Evolutionary conservation across 441 rosid genomes (phyloP), one percentile per base, ranked within the genome.

Genomic region (Dalechampia spathulata): DNA sequence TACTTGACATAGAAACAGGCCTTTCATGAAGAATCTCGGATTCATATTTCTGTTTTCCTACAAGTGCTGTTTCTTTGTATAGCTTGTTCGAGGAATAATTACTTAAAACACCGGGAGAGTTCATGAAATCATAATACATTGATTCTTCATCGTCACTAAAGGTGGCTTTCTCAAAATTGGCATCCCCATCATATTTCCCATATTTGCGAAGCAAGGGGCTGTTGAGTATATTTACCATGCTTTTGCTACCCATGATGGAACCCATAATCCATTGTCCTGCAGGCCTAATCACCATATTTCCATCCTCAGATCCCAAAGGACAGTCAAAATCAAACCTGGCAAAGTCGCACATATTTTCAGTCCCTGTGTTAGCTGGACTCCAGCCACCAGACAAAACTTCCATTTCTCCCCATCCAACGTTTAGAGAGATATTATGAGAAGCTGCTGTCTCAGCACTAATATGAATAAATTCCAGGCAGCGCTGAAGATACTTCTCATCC

Each of bases 401-500:
- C 76, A 63, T 60, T 54, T 70, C 64, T 36, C 60, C 72, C 26
- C 78, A 61, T 28, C 68, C 73, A 37, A 58, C 67, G 64, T 78
- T 72, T 66, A 81, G 55, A 34, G 85, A 78, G 46, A 75, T 63
- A 46, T 70, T 60, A 49, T 70, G 69, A 14, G 79, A 64, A 12
- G 75, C 72, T 38, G 78, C 68, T 68, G 78, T 80, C 25, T 76
- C 75, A 37, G 85, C 81, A 41, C 73, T 77, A 27, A 67, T 47
- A 47, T 73, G 78, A 50, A 87, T 81, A 64, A 69, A 44, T 43
- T 91, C 86, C 11, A 84, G 80, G 72, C 98, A 86, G 20, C 71
- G 66, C 7, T 74, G 86, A 5, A 86, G 83, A 71, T 78, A 83
- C 65, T 82, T 86, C 65, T 86, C 98, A 64, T 91, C 90, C 6